Evolutionary conservation across 768 basidiomycete species (phyloP).

Genomic region (Neoboletus brunneissimus): DNA sequence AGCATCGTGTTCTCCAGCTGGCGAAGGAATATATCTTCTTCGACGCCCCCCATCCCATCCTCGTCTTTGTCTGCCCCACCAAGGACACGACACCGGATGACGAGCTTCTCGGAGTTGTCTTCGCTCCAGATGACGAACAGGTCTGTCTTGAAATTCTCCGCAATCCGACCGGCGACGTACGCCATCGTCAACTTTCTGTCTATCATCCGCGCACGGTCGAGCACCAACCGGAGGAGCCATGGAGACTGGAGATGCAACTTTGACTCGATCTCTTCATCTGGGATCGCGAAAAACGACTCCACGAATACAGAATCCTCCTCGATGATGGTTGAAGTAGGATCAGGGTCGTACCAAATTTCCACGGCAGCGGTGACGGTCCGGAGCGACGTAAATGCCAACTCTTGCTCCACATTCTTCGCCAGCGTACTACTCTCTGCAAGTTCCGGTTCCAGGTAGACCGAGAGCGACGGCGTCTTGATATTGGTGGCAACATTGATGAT

Average conservation of each 20-base stretch:
- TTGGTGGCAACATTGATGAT: slow-evolving; percentile 99
- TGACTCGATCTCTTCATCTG: slow-evolving; percentile 91
- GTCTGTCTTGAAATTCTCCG: slow-evolving; percentile 92
- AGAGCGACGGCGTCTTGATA: slow-evolving; percentile 97
- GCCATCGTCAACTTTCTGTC: slow-evolving; percentile 95
- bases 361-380: slow-evolving; percentile 93
- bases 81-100: slow-evolving; percentile 93
- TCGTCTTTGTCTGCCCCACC: slow-evolving; percentile 85
- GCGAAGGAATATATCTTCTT: slow-evolving; percentile 95
- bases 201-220: slow-evolving; percentile 97
- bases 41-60: slow-evolving; percentile 66
- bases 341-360: slow-evolving; percentile 98
- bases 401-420: slow-evolving; percentile 90
- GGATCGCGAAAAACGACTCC: slow-evolving; percentile 98
- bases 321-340: slow-evolving; percentile 88
- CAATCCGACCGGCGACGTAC: slow-evolving; percentile 90
- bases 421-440: slow-evolving; percentile 56
- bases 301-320: slow-evolving; percentile 96
- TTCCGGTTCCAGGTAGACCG: slow-evolving; percentile 79
- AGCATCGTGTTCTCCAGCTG: slow-evolving; percentile 96
- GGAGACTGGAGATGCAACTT: slow-evolving; percentile 92
- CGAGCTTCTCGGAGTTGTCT: slow-evolving; percentile 96
- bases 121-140: slow-evolving; percentile 98
- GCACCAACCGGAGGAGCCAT: slow-evolving; percentile 94
- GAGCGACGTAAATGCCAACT: slow-evolving; percentile 89